phyloP scores from a whole-genome alignment of 164 flowering plant genomes.

The Hamamelis virginiana region DNA sequence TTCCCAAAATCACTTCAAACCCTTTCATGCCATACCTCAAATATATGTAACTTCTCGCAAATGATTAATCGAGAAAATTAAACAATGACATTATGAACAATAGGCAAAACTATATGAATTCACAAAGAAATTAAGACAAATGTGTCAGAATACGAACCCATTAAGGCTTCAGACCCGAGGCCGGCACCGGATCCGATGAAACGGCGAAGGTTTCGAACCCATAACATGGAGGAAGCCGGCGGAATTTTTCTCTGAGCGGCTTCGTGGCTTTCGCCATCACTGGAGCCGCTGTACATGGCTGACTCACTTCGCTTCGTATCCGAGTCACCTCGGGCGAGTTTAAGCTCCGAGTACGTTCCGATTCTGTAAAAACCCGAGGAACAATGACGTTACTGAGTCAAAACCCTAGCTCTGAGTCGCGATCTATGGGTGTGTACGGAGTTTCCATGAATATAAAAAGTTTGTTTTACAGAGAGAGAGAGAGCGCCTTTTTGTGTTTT shows the following conservation, averaged over 20 bases:
- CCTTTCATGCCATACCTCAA: no score
- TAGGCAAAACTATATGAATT: no score
- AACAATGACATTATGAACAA: no score
- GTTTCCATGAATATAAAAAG: not conserved
- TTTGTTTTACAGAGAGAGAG: not conserved
- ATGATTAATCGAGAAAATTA: no score
- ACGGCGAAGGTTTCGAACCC: constrained; percentile 91
- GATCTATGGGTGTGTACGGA: not conserved
- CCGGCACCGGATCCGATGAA: constrained; percentile 91
- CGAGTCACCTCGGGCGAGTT: not conserved
- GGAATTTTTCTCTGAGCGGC: constrained; percentile 66
- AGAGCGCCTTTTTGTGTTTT: not conserved
- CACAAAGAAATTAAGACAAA: not conserved
- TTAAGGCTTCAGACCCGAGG: constrained; percentile 93
- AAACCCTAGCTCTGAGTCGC: constrained; percentile 4
- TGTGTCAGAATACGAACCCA: constrained; percentile 54
- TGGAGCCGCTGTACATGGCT: constrained; percentile 77
- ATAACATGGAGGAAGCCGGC: constrained; percentile 83
- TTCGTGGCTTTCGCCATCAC: constrained; percentile 82
- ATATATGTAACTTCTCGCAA: no score
- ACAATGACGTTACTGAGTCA: not conserved
- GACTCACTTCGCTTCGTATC: not conserved
- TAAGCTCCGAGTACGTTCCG: not conserved
- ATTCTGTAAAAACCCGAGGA: not conserved
- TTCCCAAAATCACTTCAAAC: no score